Base-by-base conservation (phyloP, 306 rosid genomes). In the Oxytropis ochrocephala region DNA sequence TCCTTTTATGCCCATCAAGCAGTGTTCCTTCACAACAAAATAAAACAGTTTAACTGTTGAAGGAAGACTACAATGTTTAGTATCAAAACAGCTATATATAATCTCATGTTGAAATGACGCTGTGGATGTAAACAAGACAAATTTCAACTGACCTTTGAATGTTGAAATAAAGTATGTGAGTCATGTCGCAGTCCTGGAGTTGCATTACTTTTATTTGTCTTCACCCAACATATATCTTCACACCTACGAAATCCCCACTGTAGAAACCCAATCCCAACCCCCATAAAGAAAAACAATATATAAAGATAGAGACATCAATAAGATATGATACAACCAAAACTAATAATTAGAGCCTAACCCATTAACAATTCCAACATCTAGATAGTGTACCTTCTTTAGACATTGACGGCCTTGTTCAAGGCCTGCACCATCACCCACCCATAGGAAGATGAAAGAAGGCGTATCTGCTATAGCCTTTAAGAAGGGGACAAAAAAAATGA, bases 321-420 rank as follows among this genome's bases (percentile, higher is more conserved):
- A 53, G 62, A 58, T 54, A 72, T 38, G 61, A 43, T 11, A 65
- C 56, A 52, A 36, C 21, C 67, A 71, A 11, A 57, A 48, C 63
- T 42, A 67, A 16, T 21, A 29, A 64, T 69, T 52, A 8, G 69
- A 70, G 67, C 54, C 16, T 11, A 24, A 19, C 38, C 58, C 13
- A 14, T 67, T 32, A 14, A 46, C 16, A 56, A 74, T 11, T 35
- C 62, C 43, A 21, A 55, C 38, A 54, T 71, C 66, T 47, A 66
- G 56, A 70, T 35, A 41, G 75, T 12, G 38, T 70, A 95, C 99
- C 97, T 95, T 95, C 79, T 95, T 95, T 9, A 95, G 86, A 80
- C 99, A 95, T 72, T 95, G 99, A 62, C 99, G 96, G 41, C 99
- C 99, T 87, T 95, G 99, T 89, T 95, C 99, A 80, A 95, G 99